These are phyloP conservation scores for Hygrophorus russula DNA, from an alignment of 768 basidiomycete genomes.

Conservation along the genomic window DNA sequence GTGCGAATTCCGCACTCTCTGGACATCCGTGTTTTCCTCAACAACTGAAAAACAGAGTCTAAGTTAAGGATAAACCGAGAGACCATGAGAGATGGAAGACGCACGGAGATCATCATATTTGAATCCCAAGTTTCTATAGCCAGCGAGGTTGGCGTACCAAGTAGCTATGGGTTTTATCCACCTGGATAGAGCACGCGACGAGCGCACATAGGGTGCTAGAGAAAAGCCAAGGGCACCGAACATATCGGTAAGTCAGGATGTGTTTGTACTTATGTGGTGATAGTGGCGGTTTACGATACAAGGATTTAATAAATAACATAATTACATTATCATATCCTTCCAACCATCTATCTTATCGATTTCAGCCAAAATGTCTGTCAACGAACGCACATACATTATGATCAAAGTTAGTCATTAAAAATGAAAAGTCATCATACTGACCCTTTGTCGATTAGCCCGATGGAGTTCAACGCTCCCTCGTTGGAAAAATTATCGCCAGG, in stretches of 20 bases:
- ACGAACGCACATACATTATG: slow-evolving; percentile 98
- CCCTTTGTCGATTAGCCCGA: slow-evolving; percentile 59
- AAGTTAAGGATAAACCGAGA: slow-evolving; percentile 6
- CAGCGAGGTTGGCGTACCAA: slow-evolving; percentile 72
- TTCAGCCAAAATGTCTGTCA: slow-evolving; percentile 45
- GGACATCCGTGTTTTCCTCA: slow-evolving; percentile 69
- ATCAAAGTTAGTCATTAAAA: slow-evolving; percentile 60
- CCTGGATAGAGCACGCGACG: slow-evolving; percentile 53
- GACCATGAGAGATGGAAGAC: slow-evolving; percentile 19
- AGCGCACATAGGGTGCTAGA: slow-evolving; percentile 65
- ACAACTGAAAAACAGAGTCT: slow-evolving; percentile 34
- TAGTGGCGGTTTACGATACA: neutral
- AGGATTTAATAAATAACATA: slow-evolving; percentile 4
- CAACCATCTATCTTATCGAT: slow-evolving; percentile 19
- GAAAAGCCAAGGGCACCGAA: slow-evolving; percentile 62
- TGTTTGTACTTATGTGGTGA: slow-evolving; percentile 8
- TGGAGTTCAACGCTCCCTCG: slow-evolving; percentile 93
- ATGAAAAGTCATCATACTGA: neutral
- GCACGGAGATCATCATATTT: slow-evolving; percentile 90
- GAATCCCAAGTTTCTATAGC: slow-evolving; percentile 83
- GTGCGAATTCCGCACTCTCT: slow-evolving; percentile 43
- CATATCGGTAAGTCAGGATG: slow-evolving; percentile 14
- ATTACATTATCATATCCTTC: slow-evolving; percentile 2
- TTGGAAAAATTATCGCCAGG: slow-evolving; percentile 90
- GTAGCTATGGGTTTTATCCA: slow-evolving; percentile 69